Evolutionary conservation across 371 early-diverging fungal species (phyloP).

Genomic region (Spraguea lophii): DNA sequence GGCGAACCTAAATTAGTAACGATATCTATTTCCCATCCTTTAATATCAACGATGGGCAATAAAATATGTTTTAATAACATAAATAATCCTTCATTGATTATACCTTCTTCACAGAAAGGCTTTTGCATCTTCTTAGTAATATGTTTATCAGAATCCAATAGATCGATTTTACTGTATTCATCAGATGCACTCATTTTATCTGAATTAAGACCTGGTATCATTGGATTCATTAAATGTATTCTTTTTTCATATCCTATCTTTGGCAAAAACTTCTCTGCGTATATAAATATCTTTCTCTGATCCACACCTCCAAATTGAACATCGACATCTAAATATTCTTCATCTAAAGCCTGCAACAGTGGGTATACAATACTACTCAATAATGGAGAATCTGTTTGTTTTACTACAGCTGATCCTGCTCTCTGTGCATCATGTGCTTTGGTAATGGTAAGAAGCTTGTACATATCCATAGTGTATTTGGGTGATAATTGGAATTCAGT

Average conservation of each 20-base stretch:
- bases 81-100: slow-evolving; percentile 73
- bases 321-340: slow-evolving; percentile 86
- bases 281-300: slow-evolving; percentile 96
- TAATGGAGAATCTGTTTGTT: slow-evolving; percentile 75
- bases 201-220: slow-evolving; percentile 88
- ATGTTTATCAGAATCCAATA: slow-evolving; percentile 63
- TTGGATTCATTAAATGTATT: slow-evolving; percentile 94
- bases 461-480: slow-evolving; percentile 77
- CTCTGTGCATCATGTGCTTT: slow-evolving; percentile 86
- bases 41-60: slow-evolving; percentile 52
- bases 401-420: slow-evolving; percentile 98
- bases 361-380: slow-evolving; percentile 88
- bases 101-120: slow-evolving; percentile 92
- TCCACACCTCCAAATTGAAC: slow-evolving; percentile 98
- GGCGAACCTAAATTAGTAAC: too few species aligned
- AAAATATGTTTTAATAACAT: slow-evolving; percentile 66
- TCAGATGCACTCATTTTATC: slow-evolving; percentile 93
- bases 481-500: slow-evolving; percentile 62
- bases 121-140: slow-evolving; percentile 76
- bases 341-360: slow-evolving; percentile 92
- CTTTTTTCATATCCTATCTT: slow-evolving; percentile 85
- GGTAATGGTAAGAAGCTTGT: slow-evolving; percentile 62
- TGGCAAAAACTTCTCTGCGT: slow-evolving; percentile 86
- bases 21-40: slow-evolving; percentile 43
- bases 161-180: slow-evolving; percentile 84